Conservation (phyloP, 352 stramenopile genomes). For the Halophytophthora polymorphica region DNA sequence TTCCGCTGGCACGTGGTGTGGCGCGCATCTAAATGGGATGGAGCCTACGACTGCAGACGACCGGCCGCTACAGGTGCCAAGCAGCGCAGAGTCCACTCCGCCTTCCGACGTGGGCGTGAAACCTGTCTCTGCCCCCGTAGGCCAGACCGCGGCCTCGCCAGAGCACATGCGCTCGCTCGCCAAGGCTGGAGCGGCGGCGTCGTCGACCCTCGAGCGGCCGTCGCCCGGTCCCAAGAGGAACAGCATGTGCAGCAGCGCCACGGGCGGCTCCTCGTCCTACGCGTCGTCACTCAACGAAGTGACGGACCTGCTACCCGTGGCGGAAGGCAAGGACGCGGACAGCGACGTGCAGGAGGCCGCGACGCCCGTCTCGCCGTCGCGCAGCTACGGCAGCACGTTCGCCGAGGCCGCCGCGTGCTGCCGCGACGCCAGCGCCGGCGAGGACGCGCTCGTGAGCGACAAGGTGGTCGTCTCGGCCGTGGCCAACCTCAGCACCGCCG, state of each 20-base stretch:
- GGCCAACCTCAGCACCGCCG: constrained; percentile 79
- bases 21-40: too few species aligned
- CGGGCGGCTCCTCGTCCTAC: background rate
- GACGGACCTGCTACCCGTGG: constrained; percentile 12
- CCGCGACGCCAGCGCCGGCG: too few species aligned
- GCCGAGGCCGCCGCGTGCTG: constrained; percentile 4
- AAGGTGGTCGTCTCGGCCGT: constrained; percentile 63
- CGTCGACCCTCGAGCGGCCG: constrained; percentile 13
- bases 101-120: too few species aligned
- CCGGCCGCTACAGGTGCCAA: too few species aligned
- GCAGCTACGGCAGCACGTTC: constrained; percentile 21
- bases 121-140: too few species aligned
- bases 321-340: constrained; percentile 17
- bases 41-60: too few species aligned
- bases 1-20: too few species aligned
- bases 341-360: too few species aligned
- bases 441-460: constrained; percentile 29
- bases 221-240: constrained; percentile 10
- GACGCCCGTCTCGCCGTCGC: background rate
- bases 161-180: too few species aligned
- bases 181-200: too few species aligned
- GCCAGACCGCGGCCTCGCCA: too few species aligned
- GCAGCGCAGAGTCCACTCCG: too few species aligned
- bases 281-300: constrained; percentile 8
- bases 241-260: constrained; percentile 11